Evolutionary conservation across 768 basidiomycete species (phyloP).

Genomic region (Tricholoma terreum): DNA sequence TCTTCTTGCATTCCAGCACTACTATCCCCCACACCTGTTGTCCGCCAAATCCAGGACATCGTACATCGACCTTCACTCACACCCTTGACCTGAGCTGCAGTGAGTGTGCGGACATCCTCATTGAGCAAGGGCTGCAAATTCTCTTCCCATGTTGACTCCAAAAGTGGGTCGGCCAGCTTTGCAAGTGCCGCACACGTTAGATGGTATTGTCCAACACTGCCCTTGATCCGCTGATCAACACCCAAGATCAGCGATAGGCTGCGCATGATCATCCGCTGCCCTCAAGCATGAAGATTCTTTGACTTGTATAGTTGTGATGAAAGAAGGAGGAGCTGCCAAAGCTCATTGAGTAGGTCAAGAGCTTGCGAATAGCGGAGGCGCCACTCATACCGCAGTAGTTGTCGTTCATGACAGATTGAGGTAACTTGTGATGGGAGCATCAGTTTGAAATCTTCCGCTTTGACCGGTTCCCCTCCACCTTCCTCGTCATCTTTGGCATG

Average conservation of each 20-base stretch:
- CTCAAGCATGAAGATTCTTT: slow-evolving; percentile 24
- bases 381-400: no score
- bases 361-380: no score
- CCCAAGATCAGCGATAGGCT: slow-evolving; percentile 16
- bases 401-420: no score
- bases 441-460: no score
- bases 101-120: neutral
- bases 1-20: slow-evolving; percentile 2
- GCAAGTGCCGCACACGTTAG: neutral
- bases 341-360: slow-evolving; percentile 20
- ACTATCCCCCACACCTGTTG: neutral
- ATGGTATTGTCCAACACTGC: neutral
- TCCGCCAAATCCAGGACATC: slow-evolving; percentile 5
- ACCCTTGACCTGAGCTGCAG: neutral
- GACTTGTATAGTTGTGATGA: no score
- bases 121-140: neutral
- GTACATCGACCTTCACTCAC: no score
- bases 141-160: neutral
- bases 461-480: no score
- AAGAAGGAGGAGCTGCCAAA: slow-evolving; percentile 28
- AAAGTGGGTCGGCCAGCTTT: neutral
- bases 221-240: neutral
- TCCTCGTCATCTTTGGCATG: neutral
- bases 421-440: no score
- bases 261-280: slow-evolving; percentile 23